phyloP scores from a whole-genome alignment of 345 rosid genomes.

The Populus davidiana region DNA sequence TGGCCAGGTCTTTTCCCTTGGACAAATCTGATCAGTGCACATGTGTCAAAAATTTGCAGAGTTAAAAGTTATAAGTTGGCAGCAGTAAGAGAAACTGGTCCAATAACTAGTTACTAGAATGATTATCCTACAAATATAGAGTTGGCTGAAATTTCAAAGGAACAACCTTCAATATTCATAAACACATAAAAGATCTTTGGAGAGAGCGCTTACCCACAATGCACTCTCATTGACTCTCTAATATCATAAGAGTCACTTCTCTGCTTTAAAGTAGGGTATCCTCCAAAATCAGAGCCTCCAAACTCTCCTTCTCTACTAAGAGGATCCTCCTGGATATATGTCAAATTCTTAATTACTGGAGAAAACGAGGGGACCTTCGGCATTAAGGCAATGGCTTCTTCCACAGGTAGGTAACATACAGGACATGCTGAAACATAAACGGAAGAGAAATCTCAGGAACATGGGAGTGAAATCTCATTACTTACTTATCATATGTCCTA shows the following conservation, averaged over 20 bases:
- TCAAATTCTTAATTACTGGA: slow-evolving; percentile 67
- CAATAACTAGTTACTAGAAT: not conserved
- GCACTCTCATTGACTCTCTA: slow-evolving; percentile 76
- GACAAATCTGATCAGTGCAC: slow-evolving; percentile 59
- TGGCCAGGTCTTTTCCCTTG: slow-evolving; percentile 81
- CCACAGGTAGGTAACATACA: slow-evolving; percentile 93
- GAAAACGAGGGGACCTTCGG: slow-evolving; percentile 81
- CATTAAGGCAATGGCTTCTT: slow-evolving; percentile 87
- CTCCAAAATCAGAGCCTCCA: slow-evolving; percentile 98
- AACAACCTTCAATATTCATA: not conserved
- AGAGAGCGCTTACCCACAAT: slow-evolving; percentile 71
- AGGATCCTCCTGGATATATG: slow-evolving; percentile 69
- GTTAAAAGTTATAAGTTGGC: slow-evolving; percentile 1
- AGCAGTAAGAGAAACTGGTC: not conserved
- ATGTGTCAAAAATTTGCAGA: slow-evolving; percentile 2
- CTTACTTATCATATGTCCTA: not conserved
- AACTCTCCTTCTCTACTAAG: slow-evolving; percentile 59
- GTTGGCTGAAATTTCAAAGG: not conserved
- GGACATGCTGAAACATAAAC: slow-evolving; percentile 74
- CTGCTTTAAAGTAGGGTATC: slow-evolving; percentile 79
- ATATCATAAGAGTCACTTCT: slow-evolving; percentile 81
- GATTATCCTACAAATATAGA: not conserved
- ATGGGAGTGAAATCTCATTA: not conserved
- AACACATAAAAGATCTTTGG: not conserved
- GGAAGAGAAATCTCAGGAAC: slow-evolving; percentile 25